Base-by-base conservation (phyloP, 176 grass and related monocot genomes). In the Rhynchospora pubera region DNA sequence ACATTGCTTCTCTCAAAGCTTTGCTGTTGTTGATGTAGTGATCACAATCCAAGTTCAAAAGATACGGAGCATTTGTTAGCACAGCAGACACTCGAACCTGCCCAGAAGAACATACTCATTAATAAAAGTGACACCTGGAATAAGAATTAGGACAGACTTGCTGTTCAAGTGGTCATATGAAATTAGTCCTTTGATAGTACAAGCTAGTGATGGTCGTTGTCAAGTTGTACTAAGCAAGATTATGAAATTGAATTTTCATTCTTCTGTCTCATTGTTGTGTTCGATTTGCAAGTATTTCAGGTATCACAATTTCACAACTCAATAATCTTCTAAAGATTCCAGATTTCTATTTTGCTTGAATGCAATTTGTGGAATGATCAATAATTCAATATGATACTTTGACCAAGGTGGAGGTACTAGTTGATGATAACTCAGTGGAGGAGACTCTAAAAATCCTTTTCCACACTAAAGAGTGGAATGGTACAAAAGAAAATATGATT, bases 11-110 rank as follows among this genome's bases (percentile, higher is more conserved):
- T 85, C 88, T 89, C 61, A 93, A 66, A 68, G 94, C 94, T 83
- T 88, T 97, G 85, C 94, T 90, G 23, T 97, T 97, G 87, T 97
- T 97, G 65, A 97, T 81, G 84, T 97, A 97, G 61, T 97, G 94
- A 82, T 97, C 94, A 90, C 94, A 97, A 46, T 97, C 94, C 85
- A 97, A 89, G 87, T 97, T 97, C 87, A 97, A 83, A 39, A 97
- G 45, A 83, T 90, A 97, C 22, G 94, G 84, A 43, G 94, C 91
- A 91, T 97, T 97, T 62, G 94, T 72, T 76, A 90, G 84, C 73
- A 97, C 94, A 78, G 94, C 78, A 77, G 94, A 97, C 8, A 97
- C 94, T 57, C 94, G 89, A 34, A 97, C 91, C 93, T 97, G 74
- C 78, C 57, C 79, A 91, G 73, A 52, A 79, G 47, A 55, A 84